phyloP scores from a whole-genome alignment of 352 stramenopile species.

The Phytophthora sansomeana region DNA sequence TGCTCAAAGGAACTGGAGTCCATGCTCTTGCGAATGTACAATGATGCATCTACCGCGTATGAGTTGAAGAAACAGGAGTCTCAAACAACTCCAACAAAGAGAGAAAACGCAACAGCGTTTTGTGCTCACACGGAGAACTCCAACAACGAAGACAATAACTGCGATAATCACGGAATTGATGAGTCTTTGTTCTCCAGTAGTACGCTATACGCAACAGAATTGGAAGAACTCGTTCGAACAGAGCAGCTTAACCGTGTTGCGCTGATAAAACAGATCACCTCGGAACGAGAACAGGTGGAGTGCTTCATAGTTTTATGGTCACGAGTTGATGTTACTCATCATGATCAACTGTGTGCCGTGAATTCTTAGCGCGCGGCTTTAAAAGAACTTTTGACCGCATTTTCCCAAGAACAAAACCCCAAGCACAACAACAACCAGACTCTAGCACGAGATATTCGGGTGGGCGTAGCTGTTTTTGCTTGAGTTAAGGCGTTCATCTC shows the following conservation, averaged over 20 bases:
- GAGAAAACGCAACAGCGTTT: neutral
- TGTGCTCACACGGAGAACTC: conserved; percentile 1
- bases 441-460: conserved; percentile 29
- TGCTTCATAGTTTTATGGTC: neutral
- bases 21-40: conserved; percentile 68
- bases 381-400: conserved; percentile 53
- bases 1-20: conserved; percentile 74
- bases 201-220: conserved; percentile 42
- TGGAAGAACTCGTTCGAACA: conserved; percentile 60
- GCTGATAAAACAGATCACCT: conserved; percentile 61
- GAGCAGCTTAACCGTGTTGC: conserved; percentile 61
- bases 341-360: neutral
- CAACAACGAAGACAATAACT: conserved; percentile 17
- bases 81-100: conserved; percentile 16
- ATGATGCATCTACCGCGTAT: conserved; percentile 50
- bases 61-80: conserved; percentile 21
- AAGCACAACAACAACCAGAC: conserved; percentile 40
- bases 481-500: neutral
- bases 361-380: conserved; percentile 48
- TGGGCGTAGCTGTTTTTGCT: conserved; percentile 4
- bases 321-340: neutral
- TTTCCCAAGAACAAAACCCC: conserved; percentile 19
- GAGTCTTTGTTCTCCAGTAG: conserved; percentile 10
- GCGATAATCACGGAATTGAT: conserved; percentile 13
- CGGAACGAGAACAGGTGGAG: conserved; percentile 66